phyloP scores from a whole-genome alignment of 2,329 filamentous ascomycete species.

The Pyricularia sp. region DNA sequence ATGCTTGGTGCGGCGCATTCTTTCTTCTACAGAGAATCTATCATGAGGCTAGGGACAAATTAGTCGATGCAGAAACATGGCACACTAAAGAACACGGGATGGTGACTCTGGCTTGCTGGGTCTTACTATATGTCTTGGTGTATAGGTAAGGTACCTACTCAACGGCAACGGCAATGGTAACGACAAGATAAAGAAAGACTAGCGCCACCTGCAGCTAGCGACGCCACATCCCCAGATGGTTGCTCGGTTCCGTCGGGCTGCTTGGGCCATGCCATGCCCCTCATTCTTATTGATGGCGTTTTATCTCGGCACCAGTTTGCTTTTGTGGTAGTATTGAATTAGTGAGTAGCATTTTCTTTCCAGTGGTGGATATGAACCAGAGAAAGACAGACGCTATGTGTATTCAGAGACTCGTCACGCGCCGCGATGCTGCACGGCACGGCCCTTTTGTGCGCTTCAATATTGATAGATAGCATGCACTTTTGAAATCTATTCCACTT shows the following conservation, averaged over 20 bases:
- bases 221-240: not conserved
- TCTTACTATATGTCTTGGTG: not conserved
- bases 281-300: not conserved
- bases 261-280: not conserved
- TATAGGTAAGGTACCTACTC: not conserved
- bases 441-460: not conserved
- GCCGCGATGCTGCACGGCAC: not conserved
- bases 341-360: not conserved
- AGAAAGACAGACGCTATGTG: not conserved
- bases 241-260: not conserved
- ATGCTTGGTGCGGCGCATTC: not conserved
- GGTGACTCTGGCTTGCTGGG: not conserved
- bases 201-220: not conserved
- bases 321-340: not conserved
- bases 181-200: not conserved
- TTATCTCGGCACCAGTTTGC: not conserved
- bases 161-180: not conserved
- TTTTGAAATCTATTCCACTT: not conserved
- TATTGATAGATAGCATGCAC: not conserved
- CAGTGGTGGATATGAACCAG: not conserved
- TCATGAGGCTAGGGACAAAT: not conserved
- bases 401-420: not conserved
- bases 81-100: not conserved
- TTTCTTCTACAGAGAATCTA: not conserved
- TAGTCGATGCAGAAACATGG: not conserved